phyloP scores from a whole-genome alignment of 768 basidiomycete species.

The Agrocybe pediades region DNA sequence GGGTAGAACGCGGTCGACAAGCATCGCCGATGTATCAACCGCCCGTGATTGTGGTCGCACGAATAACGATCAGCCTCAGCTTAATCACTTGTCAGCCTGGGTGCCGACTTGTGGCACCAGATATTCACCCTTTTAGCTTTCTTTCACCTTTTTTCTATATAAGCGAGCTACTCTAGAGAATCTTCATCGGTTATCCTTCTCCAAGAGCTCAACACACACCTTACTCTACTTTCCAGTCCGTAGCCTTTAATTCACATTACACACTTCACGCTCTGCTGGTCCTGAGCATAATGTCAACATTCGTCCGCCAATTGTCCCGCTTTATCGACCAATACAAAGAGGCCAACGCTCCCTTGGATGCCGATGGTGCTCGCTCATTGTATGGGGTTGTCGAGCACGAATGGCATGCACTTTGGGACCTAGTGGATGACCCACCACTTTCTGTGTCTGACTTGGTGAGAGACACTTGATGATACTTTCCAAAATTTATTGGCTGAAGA shows the following conservation, averaged over 20 bases:
- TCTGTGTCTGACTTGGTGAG: slow-evolving; percentile 31
- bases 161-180: background rate
- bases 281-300: slow-evolving; percentile 19
- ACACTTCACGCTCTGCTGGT: slow-evolving; percentile 7
- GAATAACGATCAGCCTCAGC: background rate
- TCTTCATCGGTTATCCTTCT: background rate
- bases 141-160: background rate
- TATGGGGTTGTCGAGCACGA: slow-evolving; percentile 22
- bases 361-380: slow-evolving; percentile 32
- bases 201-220: background rate
- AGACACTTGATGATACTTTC: background rate
- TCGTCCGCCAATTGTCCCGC: slow-evolving; percentile 24
- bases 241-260: slow-evolving; percentile 1
- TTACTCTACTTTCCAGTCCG: background rate
- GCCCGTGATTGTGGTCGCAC: background rate
- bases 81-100: background rate
- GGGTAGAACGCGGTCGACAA: too few species aligned
- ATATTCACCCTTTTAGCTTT: background rate
- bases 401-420: slow-evolving; percentile 28
- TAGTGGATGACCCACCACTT: slow-evolving; percentile 29
- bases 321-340: slow-evolving; percentile 24
- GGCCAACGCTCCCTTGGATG: slow-evolving; percentile 30
- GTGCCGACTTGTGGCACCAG: background rate
- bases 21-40: background rate
- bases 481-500: background rate